Conservation (phyloP, 2,329 filamentous ascomycete genomes). For the Bertia moriformis region DNA sequence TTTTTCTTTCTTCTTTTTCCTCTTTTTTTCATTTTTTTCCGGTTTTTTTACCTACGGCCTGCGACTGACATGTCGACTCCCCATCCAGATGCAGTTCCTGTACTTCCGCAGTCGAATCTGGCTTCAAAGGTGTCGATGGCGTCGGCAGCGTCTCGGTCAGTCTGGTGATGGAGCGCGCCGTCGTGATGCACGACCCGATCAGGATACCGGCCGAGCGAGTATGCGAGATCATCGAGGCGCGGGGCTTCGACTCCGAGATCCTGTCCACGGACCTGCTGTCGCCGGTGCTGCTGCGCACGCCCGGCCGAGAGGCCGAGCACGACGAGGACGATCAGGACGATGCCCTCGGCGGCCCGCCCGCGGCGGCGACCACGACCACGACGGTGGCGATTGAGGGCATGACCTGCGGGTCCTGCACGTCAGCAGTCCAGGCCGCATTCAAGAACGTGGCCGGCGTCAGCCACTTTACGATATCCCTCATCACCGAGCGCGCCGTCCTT, state of each 20-base stretch:
- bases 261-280: conserved; percentile 64
- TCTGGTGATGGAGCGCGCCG: conserved; percentile 88
- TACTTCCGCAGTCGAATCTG: conserved; percentile 85
- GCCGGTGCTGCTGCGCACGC: conserved; percentile 24
- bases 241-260: conserved; percentile 82
- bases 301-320: conserved; percentile 17
- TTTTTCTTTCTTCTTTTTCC: conserved; percentile 2
- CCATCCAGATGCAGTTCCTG: conserved; percentile 69
- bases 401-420: conserved; percentile 84
- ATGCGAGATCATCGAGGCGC: conserved; percentile 75
- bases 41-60: no score
- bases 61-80: conserved; percentile 1
- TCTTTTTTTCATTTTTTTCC: conserved; percentile 1
- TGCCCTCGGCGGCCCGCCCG: no score
- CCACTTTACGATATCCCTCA: conserved; percentile 65
- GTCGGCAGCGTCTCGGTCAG: conserved; percentile 81
- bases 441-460: conserved; percentile 60
- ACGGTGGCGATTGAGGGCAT: conserved; percentile 72
- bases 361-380: conserved; percentile 38
- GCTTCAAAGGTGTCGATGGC: conserved; percentile 69
- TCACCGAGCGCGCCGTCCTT: conserved; percentile 74
- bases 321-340: conserved; percentile 20
- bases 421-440: conserved; percentile 70
- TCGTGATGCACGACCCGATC: conserved; percentile 73
- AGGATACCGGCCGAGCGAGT: conserved; percentile 62